Conservation (phyloP, 257 asterid species). For the Avicennia marina region DNA sequence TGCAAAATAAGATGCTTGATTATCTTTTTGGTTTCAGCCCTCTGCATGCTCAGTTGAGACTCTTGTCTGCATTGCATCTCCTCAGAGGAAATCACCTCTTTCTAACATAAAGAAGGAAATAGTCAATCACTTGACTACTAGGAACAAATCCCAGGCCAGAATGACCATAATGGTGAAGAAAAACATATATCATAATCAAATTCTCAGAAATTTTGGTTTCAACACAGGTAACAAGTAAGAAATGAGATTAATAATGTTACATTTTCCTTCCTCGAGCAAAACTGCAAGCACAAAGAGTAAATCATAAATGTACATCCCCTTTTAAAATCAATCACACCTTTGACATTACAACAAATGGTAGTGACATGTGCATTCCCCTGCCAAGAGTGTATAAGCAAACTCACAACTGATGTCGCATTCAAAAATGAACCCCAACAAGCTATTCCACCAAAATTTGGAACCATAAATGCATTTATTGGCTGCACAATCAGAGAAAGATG, state of each 20-base stretch:
- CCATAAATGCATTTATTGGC: too few relatives aligned
- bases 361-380: too few relatives aligned
- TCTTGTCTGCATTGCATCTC: constrained; percentile 27
- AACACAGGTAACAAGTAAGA: constrained; percentile 7
- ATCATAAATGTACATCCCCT: not conserved
- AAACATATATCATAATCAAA: constrained; percentile 1
- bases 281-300: not conserved
- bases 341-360: too few relatives aligned
- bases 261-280: not conserved
- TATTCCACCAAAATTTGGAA: too few relatives aligned
- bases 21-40: constrained; percentile 48
- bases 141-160: not conserved
- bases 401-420: too few relatives aligned
- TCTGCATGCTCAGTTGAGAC: constrained; percentile 27
- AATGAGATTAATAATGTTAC: not conserved
- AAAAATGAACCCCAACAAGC: too few relatives aligned
- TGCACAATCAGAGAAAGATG: too few relatives aligned
- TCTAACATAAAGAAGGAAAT: constrained; percentile 26
- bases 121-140: not conserved
- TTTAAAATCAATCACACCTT: not conserved
- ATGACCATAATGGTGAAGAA: constrained; percentile 2
- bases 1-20: constrained; percentile 65
- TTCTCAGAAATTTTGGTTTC: constrained; percentile 1
- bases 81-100: constrained; percentile 23
- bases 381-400: too few relatives aligned